phyloP scores from a whole-genome alignment of 495 filamentous ascomycete genomes.

The Neurospora africana region DNA sequence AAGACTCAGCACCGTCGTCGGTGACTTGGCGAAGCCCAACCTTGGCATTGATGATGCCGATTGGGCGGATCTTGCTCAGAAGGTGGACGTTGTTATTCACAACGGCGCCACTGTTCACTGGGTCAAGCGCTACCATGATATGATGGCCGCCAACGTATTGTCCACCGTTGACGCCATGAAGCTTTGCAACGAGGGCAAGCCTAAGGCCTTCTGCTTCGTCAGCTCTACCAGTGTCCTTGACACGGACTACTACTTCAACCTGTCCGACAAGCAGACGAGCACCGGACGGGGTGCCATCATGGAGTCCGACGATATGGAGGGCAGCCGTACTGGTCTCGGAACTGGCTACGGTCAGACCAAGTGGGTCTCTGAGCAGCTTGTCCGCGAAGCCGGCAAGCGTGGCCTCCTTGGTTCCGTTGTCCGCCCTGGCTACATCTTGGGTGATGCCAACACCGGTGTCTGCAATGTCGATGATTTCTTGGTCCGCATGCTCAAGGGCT shows the following conservation, averaged over 20 bases:
- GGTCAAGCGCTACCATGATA: constrained; percentile 67
- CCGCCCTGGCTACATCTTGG: constrained; percentile 78
- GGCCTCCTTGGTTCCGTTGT: constrained; percentile 70
- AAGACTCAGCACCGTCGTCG: constrained; percentile 55
- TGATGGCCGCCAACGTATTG: constrained; percentile 70
- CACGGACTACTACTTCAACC: constrained; percentile 62
- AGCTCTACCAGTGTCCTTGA: constrained; percentile 81
- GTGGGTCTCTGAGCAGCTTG: constrained; percentile 59
- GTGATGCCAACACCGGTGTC: constrained; percentile 60
- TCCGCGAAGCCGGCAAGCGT: constrained; percentile 65
- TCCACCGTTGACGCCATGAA: constrained; percentile 67
- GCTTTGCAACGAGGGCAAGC: constrained; percentile 64
- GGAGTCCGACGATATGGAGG: constrained; percentile 38
- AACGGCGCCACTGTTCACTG: constrained; percentile 87
- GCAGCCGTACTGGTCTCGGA: constrained; percentile 31
- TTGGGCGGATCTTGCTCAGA: constrained; percentile 54
- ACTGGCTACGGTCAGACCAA: constrained; percentile 92
- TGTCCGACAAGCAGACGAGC: constrained; percentile 50
- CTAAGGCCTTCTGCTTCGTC: constrained; percentile 76
- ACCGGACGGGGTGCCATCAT: constrained; percentile 38
- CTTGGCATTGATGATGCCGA: constrained; percentile 55
- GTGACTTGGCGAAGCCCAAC: constrained; percentile 59
- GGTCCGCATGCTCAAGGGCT: constrained; percentile 80
- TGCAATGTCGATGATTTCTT: constrained; percentile 89
- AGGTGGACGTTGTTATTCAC: constrained; percentile 75